Evolutionary conservation across 352 stramenopile genomes (phyloP).

Genomic region (Lagenidium sp.): DNA sequence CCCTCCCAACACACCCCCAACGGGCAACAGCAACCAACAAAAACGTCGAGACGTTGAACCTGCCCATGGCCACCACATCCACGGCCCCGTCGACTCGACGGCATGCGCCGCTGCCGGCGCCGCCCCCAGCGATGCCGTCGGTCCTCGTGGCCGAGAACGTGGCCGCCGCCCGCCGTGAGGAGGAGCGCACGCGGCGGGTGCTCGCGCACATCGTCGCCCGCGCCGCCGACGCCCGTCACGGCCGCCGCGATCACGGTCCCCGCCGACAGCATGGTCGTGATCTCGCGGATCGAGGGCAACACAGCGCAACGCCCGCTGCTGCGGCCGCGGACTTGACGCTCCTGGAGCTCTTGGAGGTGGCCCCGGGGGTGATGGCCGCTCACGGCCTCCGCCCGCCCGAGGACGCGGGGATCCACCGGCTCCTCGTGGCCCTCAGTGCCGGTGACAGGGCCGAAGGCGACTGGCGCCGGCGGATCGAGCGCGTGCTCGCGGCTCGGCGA

Average conservation of each 20-base stretch:
- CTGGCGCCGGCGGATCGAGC: constrained; percentile 44
- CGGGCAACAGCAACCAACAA: too few species aligned
- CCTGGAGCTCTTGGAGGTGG: constrained; percentile 56
- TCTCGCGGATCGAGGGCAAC: not conserved
- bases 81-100: too few species aligned
- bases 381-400: constrained; percentile 29
- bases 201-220: constrained; percentile 36
- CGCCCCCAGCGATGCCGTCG: too few species aligned
- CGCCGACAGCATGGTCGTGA: not conserved
- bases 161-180: too few species aligned
- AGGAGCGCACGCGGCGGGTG: too few species aligned
- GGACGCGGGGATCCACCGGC: constrained; percentile 44
- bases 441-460: constrained; percentile 43
- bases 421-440: constrained; percentile 45
- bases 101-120: too few species aligned
- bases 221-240: constrained; percentile 17
- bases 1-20: too few species aligned
- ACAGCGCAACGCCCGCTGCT: not conserved
- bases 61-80: too few species aligned
- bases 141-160: too few species aligned
- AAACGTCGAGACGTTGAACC: too few species aligned
- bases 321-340: constrained; percentile 24
- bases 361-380: constrained; percentile 36
- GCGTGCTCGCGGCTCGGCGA: constrained; percentile 14
- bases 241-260: not conserved